Conservation (phyloP, 805 yeast genomes). For the Candida germanica region DNA sequence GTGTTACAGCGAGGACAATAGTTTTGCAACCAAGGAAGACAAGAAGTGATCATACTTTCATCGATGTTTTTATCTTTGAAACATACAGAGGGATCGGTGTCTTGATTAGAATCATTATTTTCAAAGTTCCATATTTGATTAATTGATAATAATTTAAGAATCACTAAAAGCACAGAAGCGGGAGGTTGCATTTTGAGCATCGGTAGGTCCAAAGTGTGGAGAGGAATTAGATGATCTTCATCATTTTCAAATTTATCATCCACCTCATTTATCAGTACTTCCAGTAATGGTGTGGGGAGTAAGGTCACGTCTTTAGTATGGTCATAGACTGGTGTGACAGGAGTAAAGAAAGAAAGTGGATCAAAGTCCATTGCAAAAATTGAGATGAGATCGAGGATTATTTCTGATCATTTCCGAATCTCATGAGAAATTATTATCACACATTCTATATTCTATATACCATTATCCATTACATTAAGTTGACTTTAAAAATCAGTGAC, state of each 20-base stretch:
- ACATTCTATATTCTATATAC: not conserved
- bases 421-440: not conserved
- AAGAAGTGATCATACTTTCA: slow-evolving; percentile 16
- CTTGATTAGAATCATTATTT: slow-evolving; percentile 2
- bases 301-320: not conserved
- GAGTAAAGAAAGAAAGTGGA: slow-evolving; percentile 40
- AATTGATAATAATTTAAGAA: slow-evolving; percentile 49
- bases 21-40: slow-evolving; percentile 44
- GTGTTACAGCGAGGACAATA: slow-evolving; percentile 32
- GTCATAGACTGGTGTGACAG: slow-evolving; percentile 10
- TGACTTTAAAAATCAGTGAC: slow-evolving; percentile 77
- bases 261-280: too few relatives aligned
- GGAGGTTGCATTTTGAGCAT: slow-evolving; percentile 46
- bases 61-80: slow-evolving; percentile 35
- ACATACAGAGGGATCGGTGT: slow-evolving; percentile 11
- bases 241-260: slow-evolving; percentile 5
- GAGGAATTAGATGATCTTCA: slow-evolving; percentile 26
- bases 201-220: slow-evolving; percentile 63
- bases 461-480: not conserved
- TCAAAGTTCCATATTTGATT: slow-evolving; percentile 52
- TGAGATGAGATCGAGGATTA: slow-evolving; percentile 6
- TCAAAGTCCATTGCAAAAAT: slow-evolving; percentile 34
- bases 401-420: not conserved
- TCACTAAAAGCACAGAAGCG: slow-evolving; percentile 35
- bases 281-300: too few relatives aligned